Conservation (phyloP, 768 basidiomycete genomes). For the Crepidotus variabilis region DNA sequence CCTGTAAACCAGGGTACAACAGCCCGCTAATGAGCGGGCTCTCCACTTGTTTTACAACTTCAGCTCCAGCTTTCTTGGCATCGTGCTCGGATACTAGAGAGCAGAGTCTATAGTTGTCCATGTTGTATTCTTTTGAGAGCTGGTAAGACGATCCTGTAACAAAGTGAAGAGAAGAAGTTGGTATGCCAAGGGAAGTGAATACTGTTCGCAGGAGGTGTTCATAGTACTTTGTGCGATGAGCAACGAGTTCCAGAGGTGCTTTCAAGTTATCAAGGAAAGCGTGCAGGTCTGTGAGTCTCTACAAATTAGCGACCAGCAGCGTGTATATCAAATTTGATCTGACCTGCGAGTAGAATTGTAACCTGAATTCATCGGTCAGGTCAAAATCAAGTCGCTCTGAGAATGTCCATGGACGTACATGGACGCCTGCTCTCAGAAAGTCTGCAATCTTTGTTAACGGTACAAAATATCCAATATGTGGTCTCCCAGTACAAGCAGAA, state of each 20-base stretch:
- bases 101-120: constrained; percentile 91
- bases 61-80: constrained; percentile 96
- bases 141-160: constrained; percentile 93
- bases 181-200: constrained; percentile 87
- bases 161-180: constrained; percentile 77
- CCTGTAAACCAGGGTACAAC: constrained; percentile 94
- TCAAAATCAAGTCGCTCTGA: constrained; percentile 10
- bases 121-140: constrained; percentile 84
- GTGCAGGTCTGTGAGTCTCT: constrained; percentile 68
- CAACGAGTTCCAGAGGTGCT: constrained; percentile 89
- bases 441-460: constrained; percentile 94
- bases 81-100: constrained; percentile 94
- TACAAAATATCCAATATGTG: constrained; percentile 97
- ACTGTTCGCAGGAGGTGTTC: constrained; percentile 75
- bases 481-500: constrained; percentile 68
- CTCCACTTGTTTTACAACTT: constrained; percentile 97
- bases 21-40: constrained; percentile 87
- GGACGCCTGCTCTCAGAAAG: constrained; percentile 90
- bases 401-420: constrained; percentile 38
- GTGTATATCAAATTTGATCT: constrained; percentile 3
- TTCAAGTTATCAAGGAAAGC: constrained; percentile 98
- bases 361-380: constrained; percentile 38
- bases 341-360: constrained; percentile 78
- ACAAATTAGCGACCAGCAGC: neutral
- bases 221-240: constrained; percentile 88